Evolutionary conservation across 139 green algal genomes (phyloP), one percentile per base, ranked within the genome.

Genomic region (Closterium sp.): DNA sequence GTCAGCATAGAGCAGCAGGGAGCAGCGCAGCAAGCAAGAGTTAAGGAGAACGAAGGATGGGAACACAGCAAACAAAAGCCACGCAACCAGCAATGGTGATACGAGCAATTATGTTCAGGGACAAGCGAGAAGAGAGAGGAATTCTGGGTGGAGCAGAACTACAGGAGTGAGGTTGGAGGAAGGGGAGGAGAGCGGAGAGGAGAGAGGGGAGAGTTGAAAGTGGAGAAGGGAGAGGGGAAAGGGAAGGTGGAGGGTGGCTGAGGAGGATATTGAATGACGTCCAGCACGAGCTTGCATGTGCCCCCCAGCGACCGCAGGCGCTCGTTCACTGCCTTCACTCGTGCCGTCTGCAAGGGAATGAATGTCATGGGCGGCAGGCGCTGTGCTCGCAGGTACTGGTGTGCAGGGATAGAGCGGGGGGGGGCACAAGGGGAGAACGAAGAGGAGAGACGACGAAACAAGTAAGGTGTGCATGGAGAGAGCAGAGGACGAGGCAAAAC

Each of bases 321-420:
- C 93, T 98, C 97, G 87, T 97, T 95, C 38, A 97, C 90, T 3
- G 97, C 95, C 70, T 96, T 96, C 19, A 93, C 42, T 86, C 92
- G 88, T 89, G 97, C 94, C 45, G 93, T 96, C 42, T 95, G 91
- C 70, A 98, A 94, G 2, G 97, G 98, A 70, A 98, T 95, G 96
- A 99, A 99, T 32, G 97, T 97, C 95, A 98, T 97, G 13, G 96
- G 95, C 19, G 96, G 94, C 84, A 97, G 91, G n/a, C 95, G 94
- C 45, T 97, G 94, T 19, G 97, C 95, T 32, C 95, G 96, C 22
- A 97, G 94, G 87, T 96, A 96, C 92, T 95, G 92, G 38, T 50
- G 38, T 11, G 38, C 38, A 50, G 38, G 38, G 38, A 50, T 7
- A 9, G 38, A 50, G 38, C 11, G 38, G 38, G 38, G 38, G 38